A percentile compares a stretch with the other conserved stretches of the same genome.
Evolutionary conservation across 345 rosid genomes (phyloP).

Genomic region (Ricinus communis): DNA sequence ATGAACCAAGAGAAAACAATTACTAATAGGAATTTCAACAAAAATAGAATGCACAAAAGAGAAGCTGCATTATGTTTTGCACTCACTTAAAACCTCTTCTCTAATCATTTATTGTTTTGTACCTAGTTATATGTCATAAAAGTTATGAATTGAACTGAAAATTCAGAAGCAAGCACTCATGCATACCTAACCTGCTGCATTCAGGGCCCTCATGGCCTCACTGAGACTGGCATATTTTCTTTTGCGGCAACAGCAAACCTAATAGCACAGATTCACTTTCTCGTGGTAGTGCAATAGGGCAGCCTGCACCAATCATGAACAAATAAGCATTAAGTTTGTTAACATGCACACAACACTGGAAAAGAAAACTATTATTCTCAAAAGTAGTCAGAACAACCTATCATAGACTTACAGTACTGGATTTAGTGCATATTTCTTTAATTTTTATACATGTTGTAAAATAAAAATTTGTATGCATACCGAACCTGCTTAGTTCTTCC

Average conservation of each 20-base stretch:
- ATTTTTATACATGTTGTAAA: not conserved
- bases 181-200: conserved; percentile 83
- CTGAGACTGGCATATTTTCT: conserved; percentile 56
- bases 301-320: conserved; percentile 47
- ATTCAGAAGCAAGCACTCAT: not conserved
- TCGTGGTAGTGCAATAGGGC: conserved; percentile 80
- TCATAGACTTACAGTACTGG: not conserved
- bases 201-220: conserved; percentile 86
- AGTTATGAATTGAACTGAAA: not conserved
- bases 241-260: conserved; percentile 86
- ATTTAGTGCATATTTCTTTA: not conserved
- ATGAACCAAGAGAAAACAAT: too few species aligned
- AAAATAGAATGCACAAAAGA: too few species aligned
- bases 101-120: too few species aligned
- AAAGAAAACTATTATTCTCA: not conserved
- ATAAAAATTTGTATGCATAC: not conserved
- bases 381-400: not conserved
- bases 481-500: too few species aligned
- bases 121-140: not conserved
- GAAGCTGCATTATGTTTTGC: too few species aligned
- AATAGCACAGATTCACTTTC: conserved; percentile 86
- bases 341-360: not conserved
- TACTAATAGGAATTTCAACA: too few species aligned
- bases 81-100: too few species aligned
- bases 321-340: not conserved